Evolutionary conservation across 2,329 filamentous ascomycete species (phyloP).

Genomic region (Blastomyces gilchristii): DNA sequence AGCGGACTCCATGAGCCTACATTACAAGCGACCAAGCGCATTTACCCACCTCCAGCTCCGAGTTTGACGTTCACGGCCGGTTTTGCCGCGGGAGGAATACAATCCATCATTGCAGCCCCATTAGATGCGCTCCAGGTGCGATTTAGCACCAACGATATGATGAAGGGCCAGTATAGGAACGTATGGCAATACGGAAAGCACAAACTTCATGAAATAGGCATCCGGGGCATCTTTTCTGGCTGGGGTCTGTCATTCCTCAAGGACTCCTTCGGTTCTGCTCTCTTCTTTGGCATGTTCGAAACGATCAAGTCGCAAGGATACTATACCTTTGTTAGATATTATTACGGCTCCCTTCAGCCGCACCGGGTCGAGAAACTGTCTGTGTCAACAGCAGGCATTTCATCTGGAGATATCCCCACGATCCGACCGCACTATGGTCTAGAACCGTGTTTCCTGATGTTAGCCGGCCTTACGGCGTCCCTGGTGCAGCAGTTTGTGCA

Average conservation of each 20-base stretch:
- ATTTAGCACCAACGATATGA: conserved; percentile 49
- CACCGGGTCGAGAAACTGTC: conserved; percentile 23
- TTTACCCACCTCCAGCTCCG: conserved; percentile 49
- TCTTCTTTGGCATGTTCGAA: conserved; percentile 56
- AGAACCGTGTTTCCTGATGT: conserved; percentile 51
- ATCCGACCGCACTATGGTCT: conserved; percentile 55
- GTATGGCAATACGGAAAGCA: conserved; percentile 54
- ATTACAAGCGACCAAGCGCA: conserved; percentile 45
- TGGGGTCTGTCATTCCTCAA: conserved; percentile 50
- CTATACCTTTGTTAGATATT: conserved; percentile 50
- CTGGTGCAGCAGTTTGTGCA: conserved; percentile 49
- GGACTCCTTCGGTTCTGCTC: conserved; percentile 50
- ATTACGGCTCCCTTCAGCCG: conserved; percentile 40
- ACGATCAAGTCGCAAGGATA: conserved; percentile 54
- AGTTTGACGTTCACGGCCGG: conserved; percentile 49
- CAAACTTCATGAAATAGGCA: conserved; percentile 50
- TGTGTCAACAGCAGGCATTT: conserved; percentile 15
- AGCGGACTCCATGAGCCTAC: conserved; percentile 49
- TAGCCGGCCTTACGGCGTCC: conserved; percentile 50
- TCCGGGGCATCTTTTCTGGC: conserved; percentile 54
- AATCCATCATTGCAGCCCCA: conserved; percentile 53
- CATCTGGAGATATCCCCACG: conserved; percentile 30
- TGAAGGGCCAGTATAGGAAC: conserved; percentile 49
- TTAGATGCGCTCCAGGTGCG: conserved; percentile 54
- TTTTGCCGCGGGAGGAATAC: conserved; percentile 48